Evolutionary conservation across 805 yeast species (phyloP).

Genomic region (Blastobotrys robertii): DNA sequence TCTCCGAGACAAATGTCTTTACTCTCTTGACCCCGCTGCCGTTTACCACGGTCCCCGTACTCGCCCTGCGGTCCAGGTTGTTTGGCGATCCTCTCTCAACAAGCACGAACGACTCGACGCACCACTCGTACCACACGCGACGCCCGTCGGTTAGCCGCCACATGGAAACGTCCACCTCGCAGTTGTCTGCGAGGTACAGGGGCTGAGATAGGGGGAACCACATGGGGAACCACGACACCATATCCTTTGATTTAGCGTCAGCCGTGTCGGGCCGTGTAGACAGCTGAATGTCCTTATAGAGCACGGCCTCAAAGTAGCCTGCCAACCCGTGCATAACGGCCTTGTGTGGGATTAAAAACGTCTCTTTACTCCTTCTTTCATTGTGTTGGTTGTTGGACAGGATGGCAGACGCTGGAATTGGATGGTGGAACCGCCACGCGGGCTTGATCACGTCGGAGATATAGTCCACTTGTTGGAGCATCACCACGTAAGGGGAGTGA

Average conservation of each 20-base stretch:
- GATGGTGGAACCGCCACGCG: slow-evolving; percentile 58
- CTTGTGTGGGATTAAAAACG: slow-evolving; percentile 37
- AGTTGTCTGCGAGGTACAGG: slow-evolving; percentile 40
- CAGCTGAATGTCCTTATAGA: slow-evolving; percentile 50
- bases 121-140: slow-evolving; percentile 63
- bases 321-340: slow-evolving; percentile 61
- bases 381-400: slow-evolving; percentile 15
- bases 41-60: slow-evolving; percentile 4
- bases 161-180: slow-evolving; percentile 43
- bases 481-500: slow-evolving; percentile 38
- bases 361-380: slow-evolving; percentile 23
- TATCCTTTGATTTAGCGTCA: slow-evolving; percentile 30
- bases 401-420: slow-evolving; percentile 18
- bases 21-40: slow-evolving; percentile 12
- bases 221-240: slow-evolving; percentile 61
- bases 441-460: slow-evolving; percentile 37
- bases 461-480: slow-evolving; percentile 31
- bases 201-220: slow-evolving; percentile 54
- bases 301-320: slow-evolving; percentile 63
- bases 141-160: slow-evolving; percentile 36
- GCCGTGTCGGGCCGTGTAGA: slow-evolving; percentile 39
- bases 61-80: slow-evolving; percentile 9
- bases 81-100: slow-evolving; percentile 14
- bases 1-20: slow-evolving; percentile 17
- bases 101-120: slow-evolving; percentile 39